Percentiles rank a stretch among this genome's conserved stretches.
These are phyloP conservation scores for Jamesozyma jinghongensis DNA, from an alignment of 805 yeast species.

Conservation along the genomic window DNA sequence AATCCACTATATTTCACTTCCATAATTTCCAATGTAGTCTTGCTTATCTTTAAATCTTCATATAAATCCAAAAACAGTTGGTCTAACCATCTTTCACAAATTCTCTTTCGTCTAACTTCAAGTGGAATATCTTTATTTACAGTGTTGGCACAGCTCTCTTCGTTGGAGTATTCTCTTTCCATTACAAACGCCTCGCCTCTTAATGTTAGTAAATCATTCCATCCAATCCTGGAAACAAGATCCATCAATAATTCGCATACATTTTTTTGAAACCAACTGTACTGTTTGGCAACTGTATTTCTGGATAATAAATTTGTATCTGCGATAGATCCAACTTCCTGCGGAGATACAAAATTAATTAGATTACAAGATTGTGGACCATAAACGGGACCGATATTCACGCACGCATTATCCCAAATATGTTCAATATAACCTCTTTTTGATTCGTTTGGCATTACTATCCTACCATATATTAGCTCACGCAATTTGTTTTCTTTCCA, in stretches of 20 bases:
- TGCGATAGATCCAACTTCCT: slow-evolving; percentile 22
- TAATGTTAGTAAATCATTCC: slow-evolving; percentile 64
- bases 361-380: slow-evolving; percentile 26
- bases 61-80: slow-evolving; percentile 28
- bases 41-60: slow-evolving; percentile 29
- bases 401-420: slow-evolving; percentile 21
- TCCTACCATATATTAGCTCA: slow-evolving; percentile 23
- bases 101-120: slow-evolving; percentile 19
- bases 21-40: slow-evolving; percentile 19
- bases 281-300: slow-evolving; percentile 22
- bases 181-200: slow-evolving; percentile 72
- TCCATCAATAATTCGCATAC: slow-evolving; percentile 67
- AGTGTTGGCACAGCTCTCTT: slow-evolving; percentile 1
- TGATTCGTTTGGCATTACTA: slow-evolving; percentile 24
- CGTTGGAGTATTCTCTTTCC: slow-evolving; percentile 51
- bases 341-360: slow-evolving; percentile 24
- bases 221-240: slow-evolving; percentile 61
- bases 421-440: slow-evolving; percentile 17
- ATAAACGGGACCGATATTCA: slow-evolving; percentile 25
- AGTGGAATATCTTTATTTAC: slow-evolving; percentile 13
- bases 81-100: slow-evolving; percentile 30
- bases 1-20: slow-evolving; percentile 46
- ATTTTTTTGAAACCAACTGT: slow-evolving; percentile 22
- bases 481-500: slow-evolving; percentile 21
- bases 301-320: slow-evolving; percentile 22